Conservation (phyloP, 768 basidiomycete genomes). For the Phylloporus sp. region DNA sequence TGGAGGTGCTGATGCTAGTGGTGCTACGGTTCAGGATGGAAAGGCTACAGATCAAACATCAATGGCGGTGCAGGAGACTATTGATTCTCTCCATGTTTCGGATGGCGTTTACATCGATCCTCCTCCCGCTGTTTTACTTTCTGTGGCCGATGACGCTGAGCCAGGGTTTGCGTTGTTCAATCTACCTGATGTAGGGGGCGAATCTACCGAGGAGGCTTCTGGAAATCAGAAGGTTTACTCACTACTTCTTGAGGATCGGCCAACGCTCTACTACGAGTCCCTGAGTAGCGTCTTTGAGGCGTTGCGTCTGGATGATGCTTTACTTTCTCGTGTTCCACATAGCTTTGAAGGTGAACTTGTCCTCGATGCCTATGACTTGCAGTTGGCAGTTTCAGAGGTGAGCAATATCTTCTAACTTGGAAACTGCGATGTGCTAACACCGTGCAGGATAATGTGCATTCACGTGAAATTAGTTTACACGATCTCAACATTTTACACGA, state of each 20-base stretch:
- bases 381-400: conserved; percentile 65
- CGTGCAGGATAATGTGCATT: conserved; percentile 62
- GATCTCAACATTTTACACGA: conserved; percentile 71
- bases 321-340: conserved; percentile 43
- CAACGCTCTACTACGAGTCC: conserved; percentile 77
- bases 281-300: conserved; percentile 67
- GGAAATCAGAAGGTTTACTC: conserved; percentile 20
- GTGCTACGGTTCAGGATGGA: conserved; percentile 6
- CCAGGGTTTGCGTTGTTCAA: conserved; percentile 54
- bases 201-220: conserved; percentile 16
- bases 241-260: conserved; percentile 58
- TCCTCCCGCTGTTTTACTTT: conserved; percentile 64
- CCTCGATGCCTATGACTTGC: conserved; percentile 68
- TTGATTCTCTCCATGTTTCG: conserved; percentile 56
- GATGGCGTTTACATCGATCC: conserved; percentile 73
- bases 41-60: conserved; percentile 9
- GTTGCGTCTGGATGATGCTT: conserved; percentile 56
- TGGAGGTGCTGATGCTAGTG: conserved; percentile 6
- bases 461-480: conserved; percentile 66
- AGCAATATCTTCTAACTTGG: not conserved
- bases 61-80: conserved; percentile 10
- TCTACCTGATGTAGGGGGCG: conserved; percentile 35
- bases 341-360: conserved; percentile 59
- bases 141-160: conserved; percentile 38
- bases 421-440: conserved; percentile 3